Evolutionary conservation across 345 rosid species (phyloP).

Genomic region (Lepidium africanum): DNA sequence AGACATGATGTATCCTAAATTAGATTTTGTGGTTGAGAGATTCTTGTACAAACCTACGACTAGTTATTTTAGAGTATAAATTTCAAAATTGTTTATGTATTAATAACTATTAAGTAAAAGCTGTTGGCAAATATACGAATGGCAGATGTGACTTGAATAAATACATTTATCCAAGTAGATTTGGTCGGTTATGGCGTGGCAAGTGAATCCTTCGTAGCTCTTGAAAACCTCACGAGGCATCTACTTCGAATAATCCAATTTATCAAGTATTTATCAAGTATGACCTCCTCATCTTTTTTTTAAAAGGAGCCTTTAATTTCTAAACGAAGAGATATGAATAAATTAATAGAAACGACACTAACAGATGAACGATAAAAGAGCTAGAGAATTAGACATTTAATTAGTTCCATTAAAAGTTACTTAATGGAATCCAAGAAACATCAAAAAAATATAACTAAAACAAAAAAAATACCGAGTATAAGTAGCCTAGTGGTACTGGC

Average conservation of each 20-base stretch:
- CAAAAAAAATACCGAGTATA: too few relatives aligned
- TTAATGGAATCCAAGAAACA: too few relatives aligned
- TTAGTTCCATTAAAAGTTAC: too few relatives aligned
- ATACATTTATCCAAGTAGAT: neutral
- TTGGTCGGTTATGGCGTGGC: constrained; percentile 1
- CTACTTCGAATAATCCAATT: neutral
- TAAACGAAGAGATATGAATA: too few relatives aligned
- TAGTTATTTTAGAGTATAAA: neutral
- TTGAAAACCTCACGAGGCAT: constrained; percentile 1
- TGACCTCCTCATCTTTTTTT: too few relatives aligned
- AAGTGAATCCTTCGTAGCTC: neutral
- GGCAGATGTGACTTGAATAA: neutral
- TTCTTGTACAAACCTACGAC: neutral
- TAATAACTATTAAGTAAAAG: neutral
- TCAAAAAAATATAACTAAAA: too few relatives aligned
- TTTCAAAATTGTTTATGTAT: neutral
- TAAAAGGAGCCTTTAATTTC: too few relatives aligned
- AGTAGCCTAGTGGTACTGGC: too few relatives aligned
- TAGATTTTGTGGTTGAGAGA: too few relatives aligned
- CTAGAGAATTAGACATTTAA: too few relatives aligned
- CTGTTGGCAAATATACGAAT: neutral
- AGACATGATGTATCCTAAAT: neutral
- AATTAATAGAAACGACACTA: too few relatives aligned
- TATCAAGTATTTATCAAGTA: neutral
- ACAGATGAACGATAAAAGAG: too few relatives aligned